Conservation (phyloP, 2,329 filamentous ascomycete species). For the Ambrosiella xylebori region DNA sequence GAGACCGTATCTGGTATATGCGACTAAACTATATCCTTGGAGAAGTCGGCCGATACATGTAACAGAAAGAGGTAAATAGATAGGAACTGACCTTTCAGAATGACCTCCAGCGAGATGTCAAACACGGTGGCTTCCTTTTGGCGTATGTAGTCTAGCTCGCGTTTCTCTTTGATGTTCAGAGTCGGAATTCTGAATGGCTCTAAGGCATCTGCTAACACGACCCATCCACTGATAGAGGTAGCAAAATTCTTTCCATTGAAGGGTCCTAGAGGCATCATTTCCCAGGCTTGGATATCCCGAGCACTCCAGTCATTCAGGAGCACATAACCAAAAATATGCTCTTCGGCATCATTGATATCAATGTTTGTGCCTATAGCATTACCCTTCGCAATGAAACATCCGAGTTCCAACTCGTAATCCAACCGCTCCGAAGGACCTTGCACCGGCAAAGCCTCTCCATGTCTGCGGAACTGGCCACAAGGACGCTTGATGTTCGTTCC, state of each 20-base stretch:
- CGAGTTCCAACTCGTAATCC: slow-evolving; percentile 57
- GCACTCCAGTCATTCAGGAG: slow-evolving; percentile 43
- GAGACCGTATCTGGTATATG: too few relatives aligned
- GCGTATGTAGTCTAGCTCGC: slow-evolving; percentile 14
- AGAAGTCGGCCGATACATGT: neutral
- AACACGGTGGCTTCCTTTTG: slow-evolving; percentile 11
- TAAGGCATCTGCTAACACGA: slow-evolving; percentile 37
- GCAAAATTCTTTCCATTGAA: slow-evolving; percentile 40
- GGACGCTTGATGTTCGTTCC: slow-evolving; percentile 50
- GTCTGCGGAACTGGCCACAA: slow-evolving; percentile 43
- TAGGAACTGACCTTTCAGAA: slow-evolving; percentile 12
- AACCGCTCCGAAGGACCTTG: slow-evolving; percentile 20
- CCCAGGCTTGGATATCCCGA: slow-evolving; percentile 37
- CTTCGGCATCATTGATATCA: slow-evolving; percentile 41
- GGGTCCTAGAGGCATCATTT: slow-evolving; percentile 40
- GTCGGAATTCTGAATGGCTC: slow-evolving; percentile 14
- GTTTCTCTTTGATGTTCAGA: slow-evolving; percentile 12
- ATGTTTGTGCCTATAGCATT: slow-evolving; percentile 46
- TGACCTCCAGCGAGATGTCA: slow-evolving; percentile 13
- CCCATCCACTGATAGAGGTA: slow-evolving; percentile 39
- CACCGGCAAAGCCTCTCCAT: slow-evolving; percentile 2
- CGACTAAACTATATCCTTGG: neutral
- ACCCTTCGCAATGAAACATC: slow-evolving; percentile 45
- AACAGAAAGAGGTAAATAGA: neutral
- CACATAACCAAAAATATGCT: slow-evolving; percentile 52